Evolutionary conservation across 2,329 filamentous ascomycete genomes (phyloP), one percentile per base, ranked within the genome.

Genomic region (Alternaria viburni): DNA sequence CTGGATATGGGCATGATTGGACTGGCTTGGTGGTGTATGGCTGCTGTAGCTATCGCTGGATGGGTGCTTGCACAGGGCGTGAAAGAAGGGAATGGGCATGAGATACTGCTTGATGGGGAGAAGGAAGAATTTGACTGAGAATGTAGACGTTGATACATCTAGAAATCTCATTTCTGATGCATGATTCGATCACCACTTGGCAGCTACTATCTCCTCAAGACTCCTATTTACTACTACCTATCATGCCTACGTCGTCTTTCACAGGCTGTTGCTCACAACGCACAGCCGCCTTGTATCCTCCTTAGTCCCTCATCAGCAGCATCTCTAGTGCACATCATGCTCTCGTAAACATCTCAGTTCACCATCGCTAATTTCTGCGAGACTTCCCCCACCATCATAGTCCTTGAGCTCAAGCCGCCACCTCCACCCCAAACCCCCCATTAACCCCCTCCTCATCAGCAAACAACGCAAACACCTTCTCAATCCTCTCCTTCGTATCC

Each of bases 11-110:
- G 88, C 0, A 68, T 89, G 3, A 84, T 91, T 0, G 89, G 88
- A 1, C 80, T 85, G 8, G 85, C 86, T 0, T 90, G 86, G 80
- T 90, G 88, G 88, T 80, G 81, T 0, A 73, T 90, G 44, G 83
- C 82, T 11, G 76, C 78, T 4, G 79, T 88, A 8, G 86, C 86
- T 0, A 65, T 86, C 0, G 77, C 81, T 21, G 86, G 85, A 0
- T 75, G 83, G 17, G 62, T 86, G 5, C 83, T 85, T 6, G 89
- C 86, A 57, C 83, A 84, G 68, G 83, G 86, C 62, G 86, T 90
- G 9, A 80, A 79, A 55, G 89, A 91, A 67, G 88, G 89, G 0
- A 81, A 89, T 70, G 89, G 89, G 0, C 88, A 90, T 74, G 89
- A 90, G 75, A 86, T 91, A 49, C 83, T 88, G 82, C 74, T 91